Evolutionary conservation across 495 filamentous ascomycete genomes (phyloP).

Genomic region (Cercophora newfieldiana): DNA sequence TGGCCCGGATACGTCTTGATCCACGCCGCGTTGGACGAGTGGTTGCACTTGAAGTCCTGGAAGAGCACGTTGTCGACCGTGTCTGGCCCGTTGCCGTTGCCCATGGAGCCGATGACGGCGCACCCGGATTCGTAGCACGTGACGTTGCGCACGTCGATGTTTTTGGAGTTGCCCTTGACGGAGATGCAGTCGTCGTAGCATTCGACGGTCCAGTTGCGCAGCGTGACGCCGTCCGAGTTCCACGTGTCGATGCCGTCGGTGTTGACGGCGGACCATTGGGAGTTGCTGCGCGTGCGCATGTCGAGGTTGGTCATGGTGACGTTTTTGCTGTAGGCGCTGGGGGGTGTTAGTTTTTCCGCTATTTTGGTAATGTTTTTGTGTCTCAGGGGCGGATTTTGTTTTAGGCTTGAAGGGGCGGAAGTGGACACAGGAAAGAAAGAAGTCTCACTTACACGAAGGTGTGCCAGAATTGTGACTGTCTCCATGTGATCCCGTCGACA

Average conservation of each 20-base stretch:
- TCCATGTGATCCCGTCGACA: slow-evolving; percentile 45
- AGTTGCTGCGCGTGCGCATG: slow-evolving; percentile 40
- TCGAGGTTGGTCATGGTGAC: slow-evolving; percentile 48
- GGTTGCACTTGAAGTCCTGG: slow-evolving; percentile 43
- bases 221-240: slow-evolving; percentile 42
- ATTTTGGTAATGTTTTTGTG: no score
- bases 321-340: slow-evolving; percentile 43
- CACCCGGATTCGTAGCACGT: slow-evolving; percentile 45
- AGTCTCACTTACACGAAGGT: no score
- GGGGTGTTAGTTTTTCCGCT: no score
- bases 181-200: slow-evolving; percentile 58
- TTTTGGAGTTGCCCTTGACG: slow-evolving; percentile 62
- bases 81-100: slow-evolving; percentile 36
- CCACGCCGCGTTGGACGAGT: slow-evolving; percentile 54
- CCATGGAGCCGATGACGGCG: slow-evolving; percentile 33
- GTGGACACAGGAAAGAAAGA: no score
- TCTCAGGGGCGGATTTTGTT: neutral
- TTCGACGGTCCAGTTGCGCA: slow-evolving; percentile 45
- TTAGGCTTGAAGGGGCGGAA: neutral
- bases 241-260: slow-evolving; percentile 47
- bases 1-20: slow-evolving; percentile 56
- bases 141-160: slow-evolving; percentile 44
- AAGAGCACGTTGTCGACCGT: slow-evolving; percentile 42
- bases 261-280: slow-evolving; percentile 39
- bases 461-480: slow-evolving; percentile 47